Evolutionary conservation across 805 yeast genomes (phyloP).

Genomic region (Saccharomycopsis amapae): DNA sequence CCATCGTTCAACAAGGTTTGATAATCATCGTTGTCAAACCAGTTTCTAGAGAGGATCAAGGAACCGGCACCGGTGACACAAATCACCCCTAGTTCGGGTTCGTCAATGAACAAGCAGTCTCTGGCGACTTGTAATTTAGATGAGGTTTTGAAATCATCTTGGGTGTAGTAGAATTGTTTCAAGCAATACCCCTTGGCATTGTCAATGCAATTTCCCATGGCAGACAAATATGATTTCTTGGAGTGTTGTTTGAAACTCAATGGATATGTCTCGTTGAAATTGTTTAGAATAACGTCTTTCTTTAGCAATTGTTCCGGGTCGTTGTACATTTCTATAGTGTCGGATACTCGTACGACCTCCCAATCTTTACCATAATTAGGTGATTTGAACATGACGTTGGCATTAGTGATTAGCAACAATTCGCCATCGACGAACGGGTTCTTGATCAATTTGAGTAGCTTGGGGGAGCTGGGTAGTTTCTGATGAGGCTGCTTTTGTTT

Average conservation of each 20-base stretch:
- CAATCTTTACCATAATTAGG: conserved; percentile 6
- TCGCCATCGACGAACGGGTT: conserved; percentile 4
- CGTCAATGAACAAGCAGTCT: not conserved
- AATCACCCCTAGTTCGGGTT: not conserved
- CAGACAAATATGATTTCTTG: conserved; percentile 1
- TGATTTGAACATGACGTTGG: not conserved
- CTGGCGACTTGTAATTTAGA: not conserved
- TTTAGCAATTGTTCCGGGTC: not conserved
- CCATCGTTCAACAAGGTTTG: not conserved
- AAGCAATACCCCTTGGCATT: not conserved
- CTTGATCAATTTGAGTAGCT: not conserved
- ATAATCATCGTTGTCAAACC: not conserved
- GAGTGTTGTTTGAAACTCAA: not conserved
- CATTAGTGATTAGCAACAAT: conserved; percentile 3
- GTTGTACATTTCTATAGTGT: not conserved
- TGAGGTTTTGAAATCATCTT: not conserved
- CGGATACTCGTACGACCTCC: not conserved
- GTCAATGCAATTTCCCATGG: not conserved
- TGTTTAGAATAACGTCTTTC: not conserved
- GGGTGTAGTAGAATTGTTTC: conserved; percentile 1
- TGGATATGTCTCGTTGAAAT: conserved; percentile 7
- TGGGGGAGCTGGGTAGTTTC: conserved; percentile 27
- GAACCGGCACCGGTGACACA: conserved; percentile 9
- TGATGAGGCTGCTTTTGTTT: no score
- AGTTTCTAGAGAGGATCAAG: not conserved